phyloP scores from a whole-genome alignment of 2,329 filamentous ascomycete species.

The Akanthomyces lecanii region DNA sequence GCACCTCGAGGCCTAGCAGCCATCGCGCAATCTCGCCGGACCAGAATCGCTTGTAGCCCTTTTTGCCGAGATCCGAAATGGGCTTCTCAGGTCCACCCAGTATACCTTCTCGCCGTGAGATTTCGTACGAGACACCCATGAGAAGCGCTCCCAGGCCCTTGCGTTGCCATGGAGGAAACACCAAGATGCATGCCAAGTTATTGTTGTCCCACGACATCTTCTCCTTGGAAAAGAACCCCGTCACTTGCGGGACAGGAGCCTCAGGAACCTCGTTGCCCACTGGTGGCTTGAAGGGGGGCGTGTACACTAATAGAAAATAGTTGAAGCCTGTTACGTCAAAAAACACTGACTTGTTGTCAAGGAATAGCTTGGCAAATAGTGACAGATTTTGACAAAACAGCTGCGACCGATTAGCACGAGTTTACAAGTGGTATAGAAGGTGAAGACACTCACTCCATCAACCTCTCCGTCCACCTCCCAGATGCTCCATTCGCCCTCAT shows the following conservation, averaged over 20 bases:
- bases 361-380: constrained; percentile 93
- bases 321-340: constrained; percentile 94
- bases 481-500: constrained; percentile 75
- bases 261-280: constrained; percentile 14
- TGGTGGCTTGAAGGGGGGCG: constrained; percentile 35
- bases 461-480: constrained; percentile 91
- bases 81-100: constrained; percentile 93
- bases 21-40: constrained; percentile 75
- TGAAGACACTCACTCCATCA: constrained; percentile 56
- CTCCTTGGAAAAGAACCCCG: constrained; percentile 98
- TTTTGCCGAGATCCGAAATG: constrained; percentile 77
- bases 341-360: constrained; percentile 97
- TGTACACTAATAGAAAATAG: constrained; percentile 87
- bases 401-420: constrained; percentile 31
- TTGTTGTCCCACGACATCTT: constrained; percentile 99
- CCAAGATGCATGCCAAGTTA: constrained; percentile 91
- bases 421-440: constrained; percentile 1
- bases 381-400: constrained; percentile 94
- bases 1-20: constrained; percentile 46
- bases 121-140: constrained; percentile 91
- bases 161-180: constrained; percentile 94
- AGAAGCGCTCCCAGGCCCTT: constrained; percentile 83
- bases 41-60: constrained; percentile 84
- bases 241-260: constrained; percentile 44
- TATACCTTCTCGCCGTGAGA: constrained; percentile 76